Conservation (phyloP, 2,329 filamentous ascomycete species). For the Phymatotrichopsis omnivora region DNA sequence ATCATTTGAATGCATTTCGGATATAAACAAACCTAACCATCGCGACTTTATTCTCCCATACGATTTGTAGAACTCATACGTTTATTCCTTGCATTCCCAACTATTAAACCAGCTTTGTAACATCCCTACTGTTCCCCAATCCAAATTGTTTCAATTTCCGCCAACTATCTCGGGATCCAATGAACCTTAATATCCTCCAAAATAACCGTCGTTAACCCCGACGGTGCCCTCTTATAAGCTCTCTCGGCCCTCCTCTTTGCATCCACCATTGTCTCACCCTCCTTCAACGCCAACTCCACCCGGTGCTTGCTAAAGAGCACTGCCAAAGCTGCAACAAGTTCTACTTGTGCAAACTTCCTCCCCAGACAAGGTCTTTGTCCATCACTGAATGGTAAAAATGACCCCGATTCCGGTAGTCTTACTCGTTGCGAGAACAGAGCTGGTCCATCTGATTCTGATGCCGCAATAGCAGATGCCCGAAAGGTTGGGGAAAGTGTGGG, state of each 20-base stretch:
- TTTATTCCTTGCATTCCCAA: too few species aligned
- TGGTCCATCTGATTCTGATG: neutral
- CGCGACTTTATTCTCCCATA: too few species aligned
- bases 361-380: constrained; percentile 50
- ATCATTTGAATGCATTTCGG: too few species aligned
- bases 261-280: constrained; percentile 12
- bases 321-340: constrained; percentile 47
- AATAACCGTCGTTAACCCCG: neutral
- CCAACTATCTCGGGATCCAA: too few species aligned
- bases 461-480: too few species aligned
- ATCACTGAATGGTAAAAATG: constrained; percentile 50
- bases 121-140: too few species aligned
- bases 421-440: neutral
- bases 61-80: too few species aligned
- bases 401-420: constrained; percentile 34
- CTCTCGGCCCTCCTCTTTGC: constrained; percentile 5
- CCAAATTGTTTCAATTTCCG: too few species aligned
- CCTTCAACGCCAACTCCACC: constrained; percentile 1
- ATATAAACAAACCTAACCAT: too few species aligned
- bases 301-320: constrained; percentile 6
- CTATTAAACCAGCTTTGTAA: too few species aligned
- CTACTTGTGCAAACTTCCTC: constrained; percentile 49
- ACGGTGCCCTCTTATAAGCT: neutral
- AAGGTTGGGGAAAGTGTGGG: neutral
- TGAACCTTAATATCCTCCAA: constrained; percentile 4